These are phyloP conservation scores for Soucietia sequanensis DNA, from an alignment of 805 yeast genomes.

Conservation along the genomic window DNA sequence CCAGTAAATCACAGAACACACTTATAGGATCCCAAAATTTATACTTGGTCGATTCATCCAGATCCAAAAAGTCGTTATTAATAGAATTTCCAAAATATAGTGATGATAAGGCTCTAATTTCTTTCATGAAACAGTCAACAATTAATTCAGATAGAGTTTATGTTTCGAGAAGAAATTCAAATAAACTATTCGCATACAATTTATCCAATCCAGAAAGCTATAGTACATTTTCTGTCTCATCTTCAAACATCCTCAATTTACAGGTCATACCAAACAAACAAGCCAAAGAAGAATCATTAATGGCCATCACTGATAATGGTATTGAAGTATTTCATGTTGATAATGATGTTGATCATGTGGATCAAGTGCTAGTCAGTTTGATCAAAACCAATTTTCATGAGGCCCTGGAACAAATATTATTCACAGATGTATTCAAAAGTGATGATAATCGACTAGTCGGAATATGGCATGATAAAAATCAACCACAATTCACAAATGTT, in stretches of 20 bases:
- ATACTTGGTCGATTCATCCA: slow-evolving; percentile 26
- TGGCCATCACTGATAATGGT: slow-evolving; percentile 29
- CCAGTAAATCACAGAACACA: slow-evolving; percentile 11
- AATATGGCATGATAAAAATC: slow-evolving; percentile 36
- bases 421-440: slow-evolving; percentile 30
- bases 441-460: slow-evolving; percentile 32
- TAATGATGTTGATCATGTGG: slow-evolving; percentile 5
- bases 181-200: slow-evolving; percentile 33
- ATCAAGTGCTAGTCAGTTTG: slow-evolving; percentile 7
- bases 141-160: slow-evolving; percentile 30
- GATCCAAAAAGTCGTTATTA: slow-evolving; percentile 22
- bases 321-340: slow-evolving; percentile 27
- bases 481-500: slow-evolving; percentile 22
- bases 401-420: slow-evolving; percentile 7
- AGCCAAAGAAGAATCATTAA: slow-evolving; percentile 15
- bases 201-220: slow-evolving; percentile 21
- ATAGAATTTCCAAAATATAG: slow-evolving; percentile 30
- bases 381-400: slow-evolving; percentile 15
- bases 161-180: slow-evolving; percentile 26
- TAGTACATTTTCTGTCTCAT: slow-evolving; percentile 31
- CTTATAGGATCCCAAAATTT: slow-evolving; percentile 27
- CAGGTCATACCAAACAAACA: slow-evolving; percentile 16
- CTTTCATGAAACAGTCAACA: slow-evolving; percentile 32
- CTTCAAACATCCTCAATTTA: slow-evolving; percentile 24
- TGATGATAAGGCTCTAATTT: slow-evolving; percentile 29